These are phyloP conservation scores for Amaranthus hypochondriacus DNA, from an alignment of 148 eudicot genomes.

Conservation along the genomic window DNA sequence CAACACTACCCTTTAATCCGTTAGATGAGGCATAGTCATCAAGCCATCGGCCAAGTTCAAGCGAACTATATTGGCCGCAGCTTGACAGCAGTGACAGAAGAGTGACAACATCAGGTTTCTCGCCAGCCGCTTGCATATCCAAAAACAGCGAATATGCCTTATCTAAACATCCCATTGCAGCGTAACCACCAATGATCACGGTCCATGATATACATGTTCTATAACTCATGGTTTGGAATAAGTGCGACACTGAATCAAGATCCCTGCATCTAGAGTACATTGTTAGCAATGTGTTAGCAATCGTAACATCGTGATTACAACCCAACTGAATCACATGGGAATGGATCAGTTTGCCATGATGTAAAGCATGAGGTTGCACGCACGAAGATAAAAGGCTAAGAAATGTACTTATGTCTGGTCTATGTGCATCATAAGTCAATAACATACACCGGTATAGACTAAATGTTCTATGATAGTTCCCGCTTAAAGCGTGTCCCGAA, in stretches of 20 bases:
- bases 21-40: slow-evolving; percentile 33
- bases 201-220: slow-evolving; percentile 64
- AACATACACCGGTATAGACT: slow-evolving; percentile 32
- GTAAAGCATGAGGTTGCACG: slow-evolving; percentile 30
- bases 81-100: slow-evolving; percentile 41
- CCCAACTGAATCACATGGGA: slow-evolving; percentile 50
- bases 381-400: slow-evolving; percentile 52
- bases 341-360: slow-evolving; percentile 45
- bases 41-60: slow-evolving; percentile 63
- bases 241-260: slow-evolving; percentile 30
- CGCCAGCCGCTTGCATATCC: slow-evolving; percentile 43
- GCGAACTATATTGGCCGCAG: slow-evolving; percentile 60
- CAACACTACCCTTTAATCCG: slow-evolving; percentile 26
- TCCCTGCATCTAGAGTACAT: slow-evolving; percentile 68
- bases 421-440: slow-evolving; percentile 23
- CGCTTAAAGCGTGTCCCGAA: slow-evolving; percentile 38
- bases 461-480: slow-evolving; percentile 21
- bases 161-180: slow-evolving; percentile 46
- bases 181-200: slow-evolving; percentile 52
- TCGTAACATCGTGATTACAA: slow-evolving; percentile 31
- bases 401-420: slow-evolving; percentile 54
- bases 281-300: slow-evolving; percentile 49
- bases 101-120: slow-evolving; percentile 55
- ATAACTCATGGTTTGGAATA: slow-evolving; percentile 43
- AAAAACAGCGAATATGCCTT: slow-evolving; percentile 50